A percentile compares a stretch with the other conserved stretches of the same genome.
phyloP scores from a whole-genome alignment of 2,329 filamentous ascomycete species.

The Bipolaris cookei region DNA sequence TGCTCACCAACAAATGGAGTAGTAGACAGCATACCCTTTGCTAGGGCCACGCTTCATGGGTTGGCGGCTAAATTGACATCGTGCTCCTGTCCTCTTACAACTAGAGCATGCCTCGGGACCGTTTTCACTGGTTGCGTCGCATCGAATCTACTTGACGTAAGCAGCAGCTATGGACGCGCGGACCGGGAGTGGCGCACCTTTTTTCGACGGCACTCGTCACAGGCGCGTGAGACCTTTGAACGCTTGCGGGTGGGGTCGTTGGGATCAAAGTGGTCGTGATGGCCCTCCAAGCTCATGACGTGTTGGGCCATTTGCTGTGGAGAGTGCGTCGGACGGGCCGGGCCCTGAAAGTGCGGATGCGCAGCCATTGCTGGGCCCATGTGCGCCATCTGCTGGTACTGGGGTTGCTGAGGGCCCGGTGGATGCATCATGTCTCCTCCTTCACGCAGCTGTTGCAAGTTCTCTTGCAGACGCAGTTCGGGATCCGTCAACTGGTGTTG shows the following conservation, averaged over 20 bases:
- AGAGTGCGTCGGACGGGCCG: constrained; percentile 45
- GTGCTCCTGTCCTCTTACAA: constrained; percentile 49
- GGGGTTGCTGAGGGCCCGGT: constrained; percentile 34
- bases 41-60: constrained; percentile 52
- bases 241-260: constrained; percentile 48
- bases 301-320: constrained; percentile 50
- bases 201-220: constrained; percentile 51
- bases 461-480: constrained; percentile 45
- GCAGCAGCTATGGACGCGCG: constrained; percentile 5
- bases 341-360: constrained; percentile 47
- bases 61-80: constrained; percentile 51
- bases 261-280: constrained; percentile 43
- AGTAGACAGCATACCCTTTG: constrained; percentile 43
- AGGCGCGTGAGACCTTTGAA: constrained; percentile 52
- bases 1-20: not conserved
- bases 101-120: constrained; percentile 50
- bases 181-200: constrained; percentile 39
- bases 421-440: constrained; percentile 42
- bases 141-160: constrained; percentile 45
- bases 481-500: constrained; percentile 42
- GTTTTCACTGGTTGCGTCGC: constrained; percentile 50
- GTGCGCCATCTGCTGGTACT: constrained; percentile 36
- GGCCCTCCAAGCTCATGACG: constrained; percentile 48
- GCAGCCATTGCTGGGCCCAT: constrained; percentile 37
- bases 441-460: constrained; percentile 44